Conservation (phyloP, 1,139 yeast species). For the Candida freyschussii region DNA sequence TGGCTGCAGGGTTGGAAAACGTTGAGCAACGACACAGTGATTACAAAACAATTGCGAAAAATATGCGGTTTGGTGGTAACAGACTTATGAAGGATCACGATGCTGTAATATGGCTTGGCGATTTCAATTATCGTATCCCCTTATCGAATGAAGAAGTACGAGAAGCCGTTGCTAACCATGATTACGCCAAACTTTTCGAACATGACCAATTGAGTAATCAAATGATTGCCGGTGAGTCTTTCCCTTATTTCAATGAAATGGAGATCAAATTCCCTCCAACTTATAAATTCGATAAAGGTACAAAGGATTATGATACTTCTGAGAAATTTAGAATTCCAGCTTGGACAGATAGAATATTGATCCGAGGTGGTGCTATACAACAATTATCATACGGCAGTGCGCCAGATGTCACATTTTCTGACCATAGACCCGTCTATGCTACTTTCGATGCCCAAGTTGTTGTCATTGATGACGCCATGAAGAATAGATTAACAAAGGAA, state of each 20-base stretch:
- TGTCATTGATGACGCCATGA: slow-evolving; percentile 62
- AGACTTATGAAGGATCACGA: slow-evolving; percentile 73
- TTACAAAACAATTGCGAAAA: slow-evolving; percentile 73
- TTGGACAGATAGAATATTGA: slow-evolving; percentile 86
- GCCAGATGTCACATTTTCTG: slow-evolving; percentile 66
- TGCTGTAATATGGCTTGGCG: slow-evolving; percentile 90
- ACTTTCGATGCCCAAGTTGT: slow-evolving; percentile 63
- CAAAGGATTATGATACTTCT: slow-evolving; percentile 76
- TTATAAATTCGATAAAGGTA: slow-evolving; percentile 89
- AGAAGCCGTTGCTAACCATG: slow-evolving; percentile 42
- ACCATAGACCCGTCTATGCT: slow-evolving; percentile 91
- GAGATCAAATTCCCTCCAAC: slow-evolving; percentile 81
- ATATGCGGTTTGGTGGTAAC: slow-evolving; percentile 73
- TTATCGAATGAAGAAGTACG: slow-evolving; percentile 76
- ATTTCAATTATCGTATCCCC: slow-evolving; percentile 84
- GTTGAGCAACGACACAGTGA: slow-evolving; percentile 85
- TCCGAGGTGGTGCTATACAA: slow-evolving; percentile 46
- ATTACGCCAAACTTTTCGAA: slow-evolving; percentile 49
- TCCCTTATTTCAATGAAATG: slow-evolving; percentile 80
- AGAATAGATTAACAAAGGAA: slow-evolving; percentile 50
- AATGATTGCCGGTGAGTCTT: slow-evolving; percentile 80
- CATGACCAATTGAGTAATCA: slow-evolving; percentile 80
- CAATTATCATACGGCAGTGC: slow-evolving; percentile 65
- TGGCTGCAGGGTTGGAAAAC: slow-evolving; percentile 89
- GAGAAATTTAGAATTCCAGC: slow-evolving; percentile 93